Base-by-base conservation (phyloP, 2,329 filamentous ascomycete species). In the Aspergillus fijiensis region DNA sequence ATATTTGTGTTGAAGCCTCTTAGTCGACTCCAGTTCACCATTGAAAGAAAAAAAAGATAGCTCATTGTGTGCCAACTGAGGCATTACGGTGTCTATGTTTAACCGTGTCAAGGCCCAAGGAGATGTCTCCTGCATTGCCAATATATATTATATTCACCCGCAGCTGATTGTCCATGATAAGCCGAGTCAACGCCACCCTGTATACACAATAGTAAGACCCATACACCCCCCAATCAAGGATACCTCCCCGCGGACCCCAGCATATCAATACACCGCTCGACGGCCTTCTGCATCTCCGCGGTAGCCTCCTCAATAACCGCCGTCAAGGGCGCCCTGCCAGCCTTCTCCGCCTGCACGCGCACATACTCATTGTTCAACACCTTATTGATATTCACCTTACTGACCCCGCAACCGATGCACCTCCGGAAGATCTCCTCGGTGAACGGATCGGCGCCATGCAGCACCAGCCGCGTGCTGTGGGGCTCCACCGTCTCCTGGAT, bases 371-470 rank as follows among this genome's bases (percentile, higher is more conserved):
- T 74, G 72, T 83, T 84, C 67, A 87, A 77, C 27, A 84, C 80
- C 72, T 85, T 84, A 67, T 87, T 87, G 51, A 86, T 81, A 71
- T 87, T 87, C 47, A 85, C 75, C 69, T 85, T 82, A 19, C 81
- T 79, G 39, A 86, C 80, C 5, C 84, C 84, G 54, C 78, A 78
- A 59, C 78, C 77, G 61, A 86, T 83, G 58, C 83, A 85, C 67
- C 81, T 79, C 48, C 76, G 72, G 63, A 85, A 81, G 50, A 85
- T 81, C 65, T 84, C 82, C 67, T 80, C 76, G 2, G 80, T 78
- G 64, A 85, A 87, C 4, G 80, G 81, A 63, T 86, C 85, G 1
- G 84, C 84, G 2, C 84, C 85, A 68, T 87, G 85, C 63, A 87
- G 73, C 3, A 86, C 84, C 51, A 86, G 70, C 55, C 77, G 76